Conservation (phyloP, 164 flowering plant genomes). For the Houttuynia cordata region DNA sequence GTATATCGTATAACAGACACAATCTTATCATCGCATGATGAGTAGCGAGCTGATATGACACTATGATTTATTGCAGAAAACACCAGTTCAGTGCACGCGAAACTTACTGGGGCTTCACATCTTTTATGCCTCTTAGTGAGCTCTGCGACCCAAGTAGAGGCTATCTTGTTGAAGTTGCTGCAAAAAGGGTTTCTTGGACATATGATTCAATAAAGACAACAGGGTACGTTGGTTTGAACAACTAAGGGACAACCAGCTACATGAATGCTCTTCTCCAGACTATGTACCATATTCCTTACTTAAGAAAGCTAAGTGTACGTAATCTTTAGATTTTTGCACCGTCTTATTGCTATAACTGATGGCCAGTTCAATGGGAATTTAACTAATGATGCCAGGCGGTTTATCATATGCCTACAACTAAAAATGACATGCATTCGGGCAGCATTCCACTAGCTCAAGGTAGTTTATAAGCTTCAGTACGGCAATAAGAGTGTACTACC, state of each 20-base stretch:
- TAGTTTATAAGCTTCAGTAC: too few species aligned
- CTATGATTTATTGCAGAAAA: conserved; percentile 36
- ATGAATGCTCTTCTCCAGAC: conserved; percentile 93
- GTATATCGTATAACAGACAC: too few species aligned
- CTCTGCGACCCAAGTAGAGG: too few species aligned
- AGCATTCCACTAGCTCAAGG: conserved; percentile 94
- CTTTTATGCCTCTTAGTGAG: conserved; percentile 78
- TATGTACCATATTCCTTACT: conserved; percentile 80
- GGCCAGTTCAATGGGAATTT: conserved; percentile 38
- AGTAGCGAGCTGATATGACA: too few species aligned
- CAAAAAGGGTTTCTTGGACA: conserved; percentile 62
- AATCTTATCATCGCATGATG: too few species aligned
- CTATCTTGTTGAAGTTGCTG: conserved; percentile 68
- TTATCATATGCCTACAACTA: conserved; percentile 98
- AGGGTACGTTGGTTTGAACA: conserved; percentile 87
- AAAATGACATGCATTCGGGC: conserved; percentile 78
- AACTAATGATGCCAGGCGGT: too few species aligned
- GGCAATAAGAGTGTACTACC: too few species aligned
- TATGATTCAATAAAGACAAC: conserved; percentile 94
- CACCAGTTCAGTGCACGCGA: conserved; percentile 84
- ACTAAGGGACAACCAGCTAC: too few species aligned
- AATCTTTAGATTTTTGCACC: background rate
- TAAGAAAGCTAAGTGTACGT: conserved; percentile 78
- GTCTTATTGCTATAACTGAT: background rate
- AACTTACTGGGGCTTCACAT: conserved; percentile 92